These are phyloP conservation scores for Limnomonas spitsbergensis DNA, from an alignment of 139 green algal species.

Conservation along the genomic window DNA sequence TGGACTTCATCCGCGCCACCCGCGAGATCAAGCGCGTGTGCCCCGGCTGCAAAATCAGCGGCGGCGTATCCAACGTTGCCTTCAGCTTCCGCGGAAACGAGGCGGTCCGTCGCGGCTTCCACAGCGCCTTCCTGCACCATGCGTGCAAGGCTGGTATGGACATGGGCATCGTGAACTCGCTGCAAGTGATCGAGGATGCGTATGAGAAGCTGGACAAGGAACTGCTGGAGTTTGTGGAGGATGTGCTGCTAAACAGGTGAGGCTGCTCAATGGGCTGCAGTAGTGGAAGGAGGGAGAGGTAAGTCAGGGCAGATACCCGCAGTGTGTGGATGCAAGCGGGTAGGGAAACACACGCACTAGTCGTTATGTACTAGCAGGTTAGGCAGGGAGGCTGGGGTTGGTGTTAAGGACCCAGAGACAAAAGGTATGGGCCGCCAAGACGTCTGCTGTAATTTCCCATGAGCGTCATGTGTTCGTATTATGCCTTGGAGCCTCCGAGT, in stretches of 20 bases:
- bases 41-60: slow-evolving; percentile 91
- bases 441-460: too few relatives aligned
- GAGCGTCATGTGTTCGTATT: too few relatives aligned
- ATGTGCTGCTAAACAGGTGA: slow-evolving; percentile 92
- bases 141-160: slow-evolving; percentile 95
- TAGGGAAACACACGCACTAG: too few relatives aligned
- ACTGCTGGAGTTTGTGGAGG: slow-evolving; percentile 93
- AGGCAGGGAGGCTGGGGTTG: too few relatives aligned
- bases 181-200: slow-evolving; percentile 85
- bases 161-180: slow-evolving; percentile 98
- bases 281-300: too few relatives aligned
- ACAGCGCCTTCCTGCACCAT: slow-evolving; percentile 92
- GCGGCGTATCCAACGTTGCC: slow-evolving; percentile 96
- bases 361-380: too few relatives aligned
- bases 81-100: slow-evolving; percentile 98
- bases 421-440: too few relatives aligned
- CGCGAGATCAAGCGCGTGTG: slow-evolving; percentile 92
- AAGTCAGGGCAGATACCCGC: too few relatives aligned
- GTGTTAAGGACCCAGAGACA: too few relatives aligned
- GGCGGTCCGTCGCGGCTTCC: slow-evolving; percentile 88
- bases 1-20: slow-evolving; percentile 95
- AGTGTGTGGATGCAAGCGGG: too few relatives aligned
- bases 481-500: too few relatives aligned
- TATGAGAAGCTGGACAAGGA: slow-evolving; percentile 98
- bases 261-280: too few relatives aligned